Percentiles rank a stretch among this genome's conserved stretches.
These are phyloP conservation scores for Ophiostoma triangulosporum DNA, from an alignment of 2,329 filamentous ascomycete genomes.

Conservation along the genomic window DNA sequence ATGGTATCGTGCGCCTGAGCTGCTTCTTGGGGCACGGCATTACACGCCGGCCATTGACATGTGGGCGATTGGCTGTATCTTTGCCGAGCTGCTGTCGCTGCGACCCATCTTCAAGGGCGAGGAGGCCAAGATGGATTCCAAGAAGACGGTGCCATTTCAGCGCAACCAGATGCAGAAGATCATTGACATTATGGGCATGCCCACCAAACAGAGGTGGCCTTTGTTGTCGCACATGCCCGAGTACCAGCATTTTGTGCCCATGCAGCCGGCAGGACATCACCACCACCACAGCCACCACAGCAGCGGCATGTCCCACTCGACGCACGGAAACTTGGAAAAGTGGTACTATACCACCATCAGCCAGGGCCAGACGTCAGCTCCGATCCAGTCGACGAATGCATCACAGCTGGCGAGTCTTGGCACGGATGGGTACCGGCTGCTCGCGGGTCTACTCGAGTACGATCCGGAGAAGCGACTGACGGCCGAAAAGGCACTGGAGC, in stretches of 20 bases:
- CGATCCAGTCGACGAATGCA: constrained; percentile 32
- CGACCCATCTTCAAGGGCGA: constrained; percentile 97
- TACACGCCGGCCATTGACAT: constrained; percentile 96
- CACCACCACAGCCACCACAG: constrained; percentile 19
- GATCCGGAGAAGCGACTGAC: constrained; percentile 82
- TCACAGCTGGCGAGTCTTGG: constrained; percentile 46
- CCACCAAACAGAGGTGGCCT: constrained; percentile 80
- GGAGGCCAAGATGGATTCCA: constrained; percentile 96
- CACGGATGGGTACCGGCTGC: constrained; percentile 65
- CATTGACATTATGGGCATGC: constrained; percentile 86
- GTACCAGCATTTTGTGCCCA: constrained; percentile 52
- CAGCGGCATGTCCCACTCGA: constrained; percentile 9
- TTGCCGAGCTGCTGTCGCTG: constrained; percentile 80
- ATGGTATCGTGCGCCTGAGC: constrained; percentile 93
- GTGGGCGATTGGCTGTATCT: constrained; percentile 97
- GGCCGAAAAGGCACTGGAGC: constrained; percentile 75
- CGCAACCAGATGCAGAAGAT: constrained; percentile 99
- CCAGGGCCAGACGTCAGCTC: constrained; percentile 28
- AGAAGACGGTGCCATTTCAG: constrained; percentile 95
- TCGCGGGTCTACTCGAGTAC: constrained; percentile 77
- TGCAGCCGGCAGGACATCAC: constrained; percentile 27
- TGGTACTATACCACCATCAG: constrained; percentile 66
- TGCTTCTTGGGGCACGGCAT: constrained; percentile 83
- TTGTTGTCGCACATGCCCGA: constrained; percentile 77
- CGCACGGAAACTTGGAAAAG: constrained; percentile 48